Evolutionary conservation across 1,284 basidiomycete genomes (phyloP).

Genomic region (Malassezia slooffiae): DNA sequence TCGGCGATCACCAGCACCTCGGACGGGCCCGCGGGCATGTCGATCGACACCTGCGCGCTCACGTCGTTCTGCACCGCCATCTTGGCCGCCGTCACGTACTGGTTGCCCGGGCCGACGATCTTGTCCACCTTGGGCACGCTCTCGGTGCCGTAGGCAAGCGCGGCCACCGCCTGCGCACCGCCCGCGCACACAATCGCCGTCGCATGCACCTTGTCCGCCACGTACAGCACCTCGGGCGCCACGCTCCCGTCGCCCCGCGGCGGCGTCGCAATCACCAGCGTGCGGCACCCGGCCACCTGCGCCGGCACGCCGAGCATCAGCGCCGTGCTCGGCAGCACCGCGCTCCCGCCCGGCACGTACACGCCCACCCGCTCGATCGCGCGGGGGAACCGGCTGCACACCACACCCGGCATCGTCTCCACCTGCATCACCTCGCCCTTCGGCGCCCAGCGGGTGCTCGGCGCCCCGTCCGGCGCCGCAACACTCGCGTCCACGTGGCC

Average conservation of each 20-base stretch:
- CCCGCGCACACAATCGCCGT: slow-evolving; percentile 54
- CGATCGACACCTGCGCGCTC: slow-evolving; percentile 89
- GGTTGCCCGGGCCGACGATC: slow-evolving; percentile 96
- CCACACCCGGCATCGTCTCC: slow-evolving; percentile 93
- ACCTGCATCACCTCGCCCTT: slow-evolving; percentile 55
- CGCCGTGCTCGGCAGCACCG: slow-evolving; percentile 88
- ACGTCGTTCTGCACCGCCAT: slow-evolving; percentile 98
- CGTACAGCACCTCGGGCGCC: slow-evolving; percentile 44
- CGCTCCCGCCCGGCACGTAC: slow-evolving; percentile 95
- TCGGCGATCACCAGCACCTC: slow-evolving; percentile 61
- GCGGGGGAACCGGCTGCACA: slow-evolving; percentile 61
- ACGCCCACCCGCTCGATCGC: slow-evolving; percentile 89
- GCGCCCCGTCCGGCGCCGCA: slow-evolving; percentile 1
- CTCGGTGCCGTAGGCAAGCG: slow-evolving; percentile 89
- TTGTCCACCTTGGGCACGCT: slow-evolving; percentile 96
- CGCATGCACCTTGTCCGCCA: slow-evolving; percentile 36
- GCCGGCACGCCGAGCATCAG: slow-evolving; percentile 97
- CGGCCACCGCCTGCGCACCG: slow-evolving; percentile 93
- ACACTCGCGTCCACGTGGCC: slow-evolving; percentile 15
- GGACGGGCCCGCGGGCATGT: slow-evolving; percentile 97
- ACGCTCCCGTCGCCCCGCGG: slow-evolving; percentile 54
- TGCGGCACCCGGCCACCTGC: slow-evolving; percentile 86
- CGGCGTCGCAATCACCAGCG: slow-evolving; percentile 88
- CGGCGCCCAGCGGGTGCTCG: slow-evolving; percentile 1
- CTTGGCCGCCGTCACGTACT: slow-evolving; percentile 99